These are phyloP conservation scores for Podaxis sp. DNA, from an alignment of 768 basidiomycete genomes.

Conservation along the genomic window DNA sequence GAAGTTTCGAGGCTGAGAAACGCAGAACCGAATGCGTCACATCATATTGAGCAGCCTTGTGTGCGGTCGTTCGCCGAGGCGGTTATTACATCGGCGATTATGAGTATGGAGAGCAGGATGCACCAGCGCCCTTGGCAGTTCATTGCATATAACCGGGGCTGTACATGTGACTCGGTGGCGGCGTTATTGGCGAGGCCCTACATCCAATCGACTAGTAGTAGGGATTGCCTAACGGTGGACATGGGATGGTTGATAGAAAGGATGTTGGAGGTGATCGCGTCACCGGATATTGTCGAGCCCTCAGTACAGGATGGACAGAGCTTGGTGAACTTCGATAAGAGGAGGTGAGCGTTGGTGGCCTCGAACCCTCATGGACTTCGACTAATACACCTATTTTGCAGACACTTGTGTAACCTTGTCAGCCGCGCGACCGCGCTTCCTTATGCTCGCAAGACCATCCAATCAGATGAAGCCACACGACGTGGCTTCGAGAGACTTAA, in stretches of 20 bases:
- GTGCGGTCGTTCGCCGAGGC: slow-evolving; percentile 82
- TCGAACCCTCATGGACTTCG: neutral
- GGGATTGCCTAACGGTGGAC: slow-evolving; percentile 64
- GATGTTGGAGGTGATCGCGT: slow-evolving; percentile 74
- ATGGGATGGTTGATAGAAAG: slow-evolving; percentile 84
- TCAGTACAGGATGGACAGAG: slow-evolving; percentile 50
- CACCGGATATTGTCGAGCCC: slow-evolving; percentile 67
- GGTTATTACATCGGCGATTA: slow-evolving; percentile 68
- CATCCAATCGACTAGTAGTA: slow-evolving; percentile 41
- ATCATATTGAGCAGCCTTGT: slow-evolving; percentile 57
- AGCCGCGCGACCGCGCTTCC: slow-evolving; percentile 49
- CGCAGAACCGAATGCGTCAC: slow-evolving; percentile 35
- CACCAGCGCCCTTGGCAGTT: slow-evolving; percentile 79
- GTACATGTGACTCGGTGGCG: slow-evolving; percentile 58
- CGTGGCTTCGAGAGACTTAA: slow-evolving; percentile 76
- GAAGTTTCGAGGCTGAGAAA: slow-evolving; percentile 71
- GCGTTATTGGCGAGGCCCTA: slow-evolving; percentile 55
- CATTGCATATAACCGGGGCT: slow-evolving; percentile 62
- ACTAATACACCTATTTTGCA: slow-evolving; percentile 28
- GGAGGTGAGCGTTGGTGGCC: slow-evolving; percentile 48
- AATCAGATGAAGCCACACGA: slow-evolving; percentile 57
- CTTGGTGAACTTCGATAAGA: slow-evolving; percentile 81
- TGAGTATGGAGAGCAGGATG: slow-evolving; percentile 78
- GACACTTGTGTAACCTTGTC: slow-evolving; percentile 69
- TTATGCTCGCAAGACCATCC: slow-evolving; percentile 40